phyloP scores from a whole-genome alignment of 768 basidiomycete species.

The Phlebiopsis flavidoalba region DNA sequence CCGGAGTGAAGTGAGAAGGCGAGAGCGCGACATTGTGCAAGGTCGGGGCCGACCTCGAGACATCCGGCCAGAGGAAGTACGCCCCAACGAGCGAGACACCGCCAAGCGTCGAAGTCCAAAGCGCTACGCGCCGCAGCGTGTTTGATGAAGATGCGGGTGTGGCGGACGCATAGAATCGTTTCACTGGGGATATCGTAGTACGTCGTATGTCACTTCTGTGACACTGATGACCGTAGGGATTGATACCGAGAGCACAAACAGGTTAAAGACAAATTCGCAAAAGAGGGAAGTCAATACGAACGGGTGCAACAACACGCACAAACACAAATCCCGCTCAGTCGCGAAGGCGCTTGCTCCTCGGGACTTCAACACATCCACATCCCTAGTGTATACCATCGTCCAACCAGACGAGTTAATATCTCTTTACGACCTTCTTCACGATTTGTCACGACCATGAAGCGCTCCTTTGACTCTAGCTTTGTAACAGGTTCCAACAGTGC shows the following conservation, averaged over 20 bases:
- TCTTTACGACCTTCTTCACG: conserved; percentile 10
- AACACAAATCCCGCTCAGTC: neutral
- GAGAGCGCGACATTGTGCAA: conserved; percentile 23
- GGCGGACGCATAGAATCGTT: neutral
- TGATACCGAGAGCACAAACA: neutral
- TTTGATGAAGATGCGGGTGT: neutral
- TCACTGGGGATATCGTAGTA: neutral
- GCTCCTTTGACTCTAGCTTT: conserved; percentile 17
- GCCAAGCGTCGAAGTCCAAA: conserved; percentile 27
- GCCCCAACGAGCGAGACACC: conserved; percentile 37
- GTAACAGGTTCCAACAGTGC: conserved; percentile 5
- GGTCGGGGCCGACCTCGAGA: conserved; percentile 41
- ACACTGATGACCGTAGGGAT: neutral
- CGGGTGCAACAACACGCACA: neutral
- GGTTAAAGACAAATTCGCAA: neutral
- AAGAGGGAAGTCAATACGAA: neutral
- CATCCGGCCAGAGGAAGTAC: conserved; percentile 50
- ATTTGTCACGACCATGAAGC: conserved; percentile 16
- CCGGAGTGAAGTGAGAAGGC: conserved; percentile 44
- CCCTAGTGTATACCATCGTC: conserved; percentile 2
- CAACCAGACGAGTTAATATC: conserved; percentile 3
- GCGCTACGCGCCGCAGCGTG: conserved; percentile 11
- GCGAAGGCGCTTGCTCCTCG: neutral
- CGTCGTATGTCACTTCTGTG: neutral
- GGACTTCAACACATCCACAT: conserved; percentile 1